Conservation (phyloP, 441 rosid genomes). For the Metrosideros polymorpha region DNA sequence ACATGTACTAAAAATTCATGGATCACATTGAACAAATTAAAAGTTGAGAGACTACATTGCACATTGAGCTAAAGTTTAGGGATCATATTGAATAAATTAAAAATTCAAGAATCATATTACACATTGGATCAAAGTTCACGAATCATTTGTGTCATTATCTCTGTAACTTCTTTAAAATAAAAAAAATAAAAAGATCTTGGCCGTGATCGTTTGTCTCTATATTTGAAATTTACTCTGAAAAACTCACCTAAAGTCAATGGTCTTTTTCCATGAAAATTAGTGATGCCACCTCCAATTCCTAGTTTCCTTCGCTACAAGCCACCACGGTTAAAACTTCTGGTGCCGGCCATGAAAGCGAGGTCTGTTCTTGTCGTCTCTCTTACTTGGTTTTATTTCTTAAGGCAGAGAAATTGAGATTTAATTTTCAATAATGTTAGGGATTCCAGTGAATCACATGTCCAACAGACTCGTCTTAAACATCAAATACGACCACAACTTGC, state of each 20-base stretch:
- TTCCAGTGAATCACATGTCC: not conserved
- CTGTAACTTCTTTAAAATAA: too few relatives aligned
- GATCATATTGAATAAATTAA: not conserved
- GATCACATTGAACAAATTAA: not conserved
- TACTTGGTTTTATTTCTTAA: not conserved
- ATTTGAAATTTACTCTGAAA: not conserved
- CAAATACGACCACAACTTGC: accelerated
- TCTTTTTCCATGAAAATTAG: not conserved
- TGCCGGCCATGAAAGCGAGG: not conserved
- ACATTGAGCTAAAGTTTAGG: not conserved
- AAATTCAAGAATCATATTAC: accelerated
- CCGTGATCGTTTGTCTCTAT: not conserved
- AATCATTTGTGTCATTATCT: not conserved
- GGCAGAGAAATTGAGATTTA: not conserved
- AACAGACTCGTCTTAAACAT: not conserved
- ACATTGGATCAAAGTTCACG: too few relatives aligned
- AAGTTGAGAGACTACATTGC: not conserved
- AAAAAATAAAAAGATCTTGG: too few relatives aligned
- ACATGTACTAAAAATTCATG: not conserved
- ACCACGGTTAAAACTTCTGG: not conserved
- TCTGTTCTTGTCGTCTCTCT: not conserved
- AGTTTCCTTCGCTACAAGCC: not conserved
- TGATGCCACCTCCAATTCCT: not conserved
- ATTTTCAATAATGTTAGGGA: not conserved
- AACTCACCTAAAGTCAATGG: not conserved